These are phyloP conservation scores for Neodidymelliopsis sp. DNA, from an alignment of 2,329 filamentous ascomycete genomes.

Conservation along the genomic window DNA sequence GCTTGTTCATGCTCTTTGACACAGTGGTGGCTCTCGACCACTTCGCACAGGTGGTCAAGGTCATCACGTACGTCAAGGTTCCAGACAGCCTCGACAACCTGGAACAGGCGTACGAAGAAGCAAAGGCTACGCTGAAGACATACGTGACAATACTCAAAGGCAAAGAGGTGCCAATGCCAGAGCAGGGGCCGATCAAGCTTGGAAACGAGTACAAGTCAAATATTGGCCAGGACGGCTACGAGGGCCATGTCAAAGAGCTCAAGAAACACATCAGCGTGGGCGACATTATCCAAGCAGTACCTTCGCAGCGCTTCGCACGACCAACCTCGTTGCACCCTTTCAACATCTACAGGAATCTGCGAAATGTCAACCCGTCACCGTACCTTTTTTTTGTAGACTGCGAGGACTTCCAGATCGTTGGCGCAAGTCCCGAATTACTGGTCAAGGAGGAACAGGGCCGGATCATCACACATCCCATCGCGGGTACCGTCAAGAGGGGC, in stretches of 20 bases:
- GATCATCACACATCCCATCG: conserved; percentile 96
- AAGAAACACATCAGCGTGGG: conserved; percentile 91
- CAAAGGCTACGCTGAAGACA: conserved; percentile 68
- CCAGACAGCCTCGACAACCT: conserved; percentile 63
- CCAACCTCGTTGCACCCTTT: conserved; percentile 93
- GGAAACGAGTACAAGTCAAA: conserved; percentile 88
- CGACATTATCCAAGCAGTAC: conserved; percentile 97
- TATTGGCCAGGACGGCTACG: conserved; percentile 87
- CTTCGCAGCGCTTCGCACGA: conserved; percentile 89
- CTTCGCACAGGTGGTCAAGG: conserved; percentile 90
- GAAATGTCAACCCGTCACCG: conserved; percentile 96
- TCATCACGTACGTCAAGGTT: conserved; percentile 88
- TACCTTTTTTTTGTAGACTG: conserved; percentile 98
- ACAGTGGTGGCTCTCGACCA: conserved; percentile 94
- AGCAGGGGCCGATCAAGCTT: conserved; percentile 74
- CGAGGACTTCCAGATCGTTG: conserved; percentile 90
- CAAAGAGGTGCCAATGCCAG: conserved; percentile 78
- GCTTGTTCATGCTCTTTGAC: conserved; percentile 95
- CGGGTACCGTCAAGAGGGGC: conserved; percentile 90
- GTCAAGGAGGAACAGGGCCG: conserved; percentile 88
- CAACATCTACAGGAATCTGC: conserved; percentile 95
- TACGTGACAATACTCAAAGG: conserved; percentile 76
- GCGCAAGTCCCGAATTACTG: conserved; percentile 91
- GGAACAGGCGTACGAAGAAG: conserved; percentile 73
- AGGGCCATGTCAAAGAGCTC: conserved; percentile 82